Conservation (phyloP, 805 yeast species). For the Ascoidea asiatica region DNA sequence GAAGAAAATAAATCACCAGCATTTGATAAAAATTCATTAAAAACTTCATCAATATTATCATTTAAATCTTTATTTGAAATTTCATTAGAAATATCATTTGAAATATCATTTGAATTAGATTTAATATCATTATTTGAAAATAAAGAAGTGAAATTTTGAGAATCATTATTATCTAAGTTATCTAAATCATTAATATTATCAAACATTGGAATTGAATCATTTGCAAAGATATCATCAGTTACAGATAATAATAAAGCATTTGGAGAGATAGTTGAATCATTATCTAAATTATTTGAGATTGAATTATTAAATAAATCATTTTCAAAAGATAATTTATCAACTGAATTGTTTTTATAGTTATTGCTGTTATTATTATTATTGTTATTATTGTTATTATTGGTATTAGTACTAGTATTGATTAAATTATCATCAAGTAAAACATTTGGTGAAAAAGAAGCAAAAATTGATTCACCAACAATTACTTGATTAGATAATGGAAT, state of each 20-base stretch:
- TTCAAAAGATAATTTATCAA: constrained; percentile 11
- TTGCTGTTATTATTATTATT: constrained; percentile 12
- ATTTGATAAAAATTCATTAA: not conserved
- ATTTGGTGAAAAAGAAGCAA: not conserved
- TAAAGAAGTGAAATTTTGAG: constrained; percentile 49
- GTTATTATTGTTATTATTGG: constrained; percentile 13
- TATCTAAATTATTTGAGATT: constrained; percentile 14
- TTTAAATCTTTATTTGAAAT: constrained; percentile 15
- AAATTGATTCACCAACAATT: not conserved
- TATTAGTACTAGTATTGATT: constrained; percentile 1
- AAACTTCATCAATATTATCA: constrained; percentile 3
- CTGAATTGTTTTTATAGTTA: constrained; percentile 13
- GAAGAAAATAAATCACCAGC: not conserved
- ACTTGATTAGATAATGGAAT: not conserved
- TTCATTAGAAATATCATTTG: constrained; percentile 1
- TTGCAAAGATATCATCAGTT: constrained; percentile 33
- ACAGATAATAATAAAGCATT: constrained; percentile 38
- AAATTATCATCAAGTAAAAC: constrained; percentile 1
- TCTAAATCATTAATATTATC: constrained; percentile 56
- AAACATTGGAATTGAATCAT: constrained; percentile 18
- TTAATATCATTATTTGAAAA: constrained; percentile 30
- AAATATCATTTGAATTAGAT: constrained; percentile 13
- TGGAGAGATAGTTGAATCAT: constrained; percentile 28
- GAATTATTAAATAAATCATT: constrained; percentile 13
- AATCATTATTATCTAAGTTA: constrained; percentile 18